A percentile compares a stretch with the other conserved stretches of the same genome.
Conservation (phyloP, 2,329 filamentous ascomycete species). For the Aspergillus awamori region DNA sequence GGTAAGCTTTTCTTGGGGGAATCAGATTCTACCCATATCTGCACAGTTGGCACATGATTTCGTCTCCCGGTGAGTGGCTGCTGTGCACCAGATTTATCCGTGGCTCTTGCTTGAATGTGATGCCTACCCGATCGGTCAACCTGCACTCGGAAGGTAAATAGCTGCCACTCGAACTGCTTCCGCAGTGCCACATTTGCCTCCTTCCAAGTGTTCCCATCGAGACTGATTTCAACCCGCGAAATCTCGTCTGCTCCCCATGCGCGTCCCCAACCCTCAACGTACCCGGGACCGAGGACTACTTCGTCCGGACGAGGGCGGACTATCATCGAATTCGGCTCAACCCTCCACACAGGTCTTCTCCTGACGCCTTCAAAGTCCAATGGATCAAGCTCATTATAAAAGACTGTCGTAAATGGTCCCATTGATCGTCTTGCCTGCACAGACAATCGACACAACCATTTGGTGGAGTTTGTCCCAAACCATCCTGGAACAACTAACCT, state of each 20-base stretch:
- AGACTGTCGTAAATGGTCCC: not conserved
- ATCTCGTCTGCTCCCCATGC: not conserved
- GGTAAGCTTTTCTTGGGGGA: too few relatives aligned
- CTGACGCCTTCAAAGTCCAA: not conserved
- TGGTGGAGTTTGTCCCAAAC: not conserved
- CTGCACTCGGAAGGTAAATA: not conserved
- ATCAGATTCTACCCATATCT: not conserved
- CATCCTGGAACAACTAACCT: not conserved
- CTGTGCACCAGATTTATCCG: not conserved
- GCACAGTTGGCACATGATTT: not conserved
- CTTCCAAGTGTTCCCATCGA: not conserved
- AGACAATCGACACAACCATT: not conserved
- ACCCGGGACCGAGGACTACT: not conserved
- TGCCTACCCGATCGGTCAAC: not conserved
- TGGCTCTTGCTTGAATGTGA: not conserved
- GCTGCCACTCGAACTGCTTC: not conserved
- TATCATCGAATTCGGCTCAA: not conserved
- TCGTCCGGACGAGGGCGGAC: not conserved
- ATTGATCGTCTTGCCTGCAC: not conserved
- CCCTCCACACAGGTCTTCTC: not conserved
- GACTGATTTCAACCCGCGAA: not conserved
- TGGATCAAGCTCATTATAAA: not conserved
- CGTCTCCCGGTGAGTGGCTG: not conserved
- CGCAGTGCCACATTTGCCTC: not conserved
- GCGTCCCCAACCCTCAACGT: not conserved